Conservation (phyloP, 73 alveolate genomes). For the Paramecium tetraurelia region DNA sequence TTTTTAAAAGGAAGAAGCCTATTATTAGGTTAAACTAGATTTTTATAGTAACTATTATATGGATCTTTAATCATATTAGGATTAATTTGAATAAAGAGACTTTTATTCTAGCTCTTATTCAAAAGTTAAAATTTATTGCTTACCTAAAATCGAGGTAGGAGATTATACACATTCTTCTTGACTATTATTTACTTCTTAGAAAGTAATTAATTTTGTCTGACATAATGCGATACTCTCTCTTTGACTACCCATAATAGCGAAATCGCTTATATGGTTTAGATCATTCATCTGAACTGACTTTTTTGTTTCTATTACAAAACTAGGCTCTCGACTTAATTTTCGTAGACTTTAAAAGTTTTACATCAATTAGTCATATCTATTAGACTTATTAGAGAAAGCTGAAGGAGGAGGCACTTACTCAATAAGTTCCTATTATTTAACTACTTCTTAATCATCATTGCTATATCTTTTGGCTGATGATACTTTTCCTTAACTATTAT, state of each 20-base stretch:
- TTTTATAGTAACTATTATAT: not conserved
- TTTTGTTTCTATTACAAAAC: conserved; percentile 36
- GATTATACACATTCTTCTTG: not conserved
- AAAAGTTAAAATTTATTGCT: not conserved
- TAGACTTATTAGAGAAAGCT: conserved; percentile 7
- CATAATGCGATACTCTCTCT: not conserved
- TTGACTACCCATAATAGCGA: not conserved
- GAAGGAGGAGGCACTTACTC: not conserved
- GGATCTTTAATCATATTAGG: not conserved
- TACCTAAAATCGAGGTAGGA: not conserved
- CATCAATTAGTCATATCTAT: conserved; percentile 14
- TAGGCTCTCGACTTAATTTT: not conserved
- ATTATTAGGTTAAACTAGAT: not conserved
- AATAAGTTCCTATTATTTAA: not conserved
- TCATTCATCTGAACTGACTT: conserved; percentile 49
- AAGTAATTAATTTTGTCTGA: not conserved
- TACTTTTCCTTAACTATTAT: not conserved
- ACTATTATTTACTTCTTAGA: not conserved
- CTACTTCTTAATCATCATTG: not conserved
- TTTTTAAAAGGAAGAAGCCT: not conserved
- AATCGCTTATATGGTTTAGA: conserved; percentile 22
- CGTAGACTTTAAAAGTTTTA: conserved; percentile 6
- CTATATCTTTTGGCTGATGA: conserved; percentile 18
- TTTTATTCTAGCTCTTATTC: not conserved
- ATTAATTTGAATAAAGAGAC: not conserved